Evolutionary conservation across 495 filamentous ascomycete species (phyloP).

Genomic region (Gamarada debralockiae): DNA sequence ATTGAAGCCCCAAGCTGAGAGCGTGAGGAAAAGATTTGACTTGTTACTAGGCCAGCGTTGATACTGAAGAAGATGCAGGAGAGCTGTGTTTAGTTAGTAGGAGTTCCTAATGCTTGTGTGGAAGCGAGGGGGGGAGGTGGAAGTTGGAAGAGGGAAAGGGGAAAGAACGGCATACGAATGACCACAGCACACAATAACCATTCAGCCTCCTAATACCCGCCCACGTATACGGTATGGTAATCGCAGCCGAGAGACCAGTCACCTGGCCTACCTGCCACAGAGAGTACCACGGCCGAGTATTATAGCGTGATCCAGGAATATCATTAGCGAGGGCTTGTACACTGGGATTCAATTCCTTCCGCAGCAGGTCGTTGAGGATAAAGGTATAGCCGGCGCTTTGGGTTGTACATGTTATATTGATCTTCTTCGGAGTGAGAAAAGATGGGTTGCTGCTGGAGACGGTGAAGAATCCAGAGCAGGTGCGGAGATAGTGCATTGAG

Average conservation of each 20-base stretch:
- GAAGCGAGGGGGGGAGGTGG: background rate
- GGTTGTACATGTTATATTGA: constrained; percentile 8
- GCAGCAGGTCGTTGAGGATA: constrained; percentile 2
- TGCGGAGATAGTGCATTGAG: constrained; percentile 9
- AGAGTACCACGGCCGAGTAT: constrained; percentile 2
- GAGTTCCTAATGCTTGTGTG: constrained; percentile 5
- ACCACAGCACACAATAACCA: constrained; percentile 7
- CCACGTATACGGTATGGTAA: constrained; percentile 7
- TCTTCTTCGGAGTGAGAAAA: constrained; percentile 4
- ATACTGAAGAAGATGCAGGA: constrained; percentile 4
- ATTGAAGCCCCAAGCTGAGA: constrained; percentile 5
- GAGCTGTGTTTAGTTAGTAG: constrained; percentile 5
- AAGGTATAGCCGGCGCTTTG: constrained; percentile 7
- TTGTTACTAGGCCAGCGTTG: constrained; percentile 5
- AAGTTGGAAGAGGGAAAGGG: constrained; percentile 3
- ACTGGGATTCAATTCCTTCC: constrained; percentile 1
- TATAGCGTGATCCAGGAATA: constrained; percentile 3
- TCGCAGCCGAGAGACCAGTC: constrained; percentile 3
- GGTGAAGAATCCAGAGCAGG: constrained; percentile 7
- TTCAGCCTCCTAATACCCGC: constrained; percentile 5
- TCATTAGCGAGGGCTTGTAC: constrained; percentile 3
- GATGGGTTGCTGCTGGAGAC: constrained; percentile 8
- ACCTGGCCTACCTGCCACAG: constrained; percentile 6
- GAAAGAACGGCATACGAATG: constrained; percentile 6
- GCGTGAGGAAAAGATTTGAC: constrained; percentile 4